Conservation (phyloP, 129 eudicot genomes). For the Smallanthus sonchifolius region DNA sequence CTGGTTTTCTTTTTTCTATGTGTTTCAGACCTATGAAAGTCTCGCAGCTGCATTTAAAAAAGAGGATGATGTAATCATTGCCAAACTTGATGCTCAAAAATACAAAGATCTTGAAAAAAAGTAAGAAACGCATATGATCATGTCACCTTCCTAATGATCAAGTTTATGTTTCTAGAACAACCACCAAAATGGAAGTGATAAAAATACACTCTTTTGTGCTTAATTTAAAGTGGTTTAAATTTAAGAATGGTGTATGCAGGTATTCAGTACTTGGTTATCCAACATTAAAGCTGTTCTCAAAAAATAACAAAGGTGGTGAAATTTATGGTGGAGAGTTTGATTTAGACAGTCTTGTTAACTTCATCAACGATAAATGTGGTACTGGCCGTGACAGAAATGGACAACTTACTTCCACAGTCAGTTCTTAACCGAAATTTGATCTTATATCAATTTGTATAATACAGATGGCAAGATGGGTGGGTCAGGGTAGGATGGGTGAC, state of each 20-base stretch:
- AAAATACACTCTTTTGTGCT: background rate
- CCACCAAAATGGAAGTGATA: too few relatives aligned
- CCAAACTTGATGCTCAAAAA: constrained; percentile 71
- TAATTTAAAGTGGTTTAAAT: background rate
- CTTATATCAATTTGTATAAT: too few relatives aligned
- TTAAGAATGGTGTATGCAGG: constrained; percentile 35
- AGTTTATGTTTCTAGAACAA: background rate
- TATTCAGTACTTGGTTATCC: constrained; percentile 66
- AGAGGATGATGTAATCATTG: constrained; percentile 70
- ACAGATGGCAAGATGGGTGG: background rate
- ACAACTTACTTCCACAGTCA: constrained; percentile 66
- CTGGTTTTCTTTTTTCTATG: background rate
- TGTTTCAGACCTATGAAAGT: too few relatives aligned
- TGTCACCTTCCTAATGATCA: background rate
- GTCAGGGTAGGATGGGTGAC: background rate
- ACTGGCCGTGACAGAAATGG: constrained; percentile 82
- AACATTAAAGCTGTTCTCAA: constrained; percentile 79
- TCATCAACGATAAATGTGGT: constrained; percentile 69
- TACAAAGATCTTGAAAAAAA: constrained; percentile 54
- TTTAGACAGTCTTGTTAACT: constrained; percentile 58
- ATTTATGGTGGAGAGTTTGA: constrained; percentile 60
- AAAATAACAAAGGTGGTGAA: constrained; percentile 84
- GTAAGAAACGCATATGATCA: constrained; percentile 32
- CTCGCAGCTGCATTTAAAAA: constrained; percentile 35
- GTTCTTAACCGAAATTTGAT: background rate